Evolutionary conservation across 1,284 basidiomycete genomes (phyloP).

Genomic region (Ceratobasidium sp.): DNA sequence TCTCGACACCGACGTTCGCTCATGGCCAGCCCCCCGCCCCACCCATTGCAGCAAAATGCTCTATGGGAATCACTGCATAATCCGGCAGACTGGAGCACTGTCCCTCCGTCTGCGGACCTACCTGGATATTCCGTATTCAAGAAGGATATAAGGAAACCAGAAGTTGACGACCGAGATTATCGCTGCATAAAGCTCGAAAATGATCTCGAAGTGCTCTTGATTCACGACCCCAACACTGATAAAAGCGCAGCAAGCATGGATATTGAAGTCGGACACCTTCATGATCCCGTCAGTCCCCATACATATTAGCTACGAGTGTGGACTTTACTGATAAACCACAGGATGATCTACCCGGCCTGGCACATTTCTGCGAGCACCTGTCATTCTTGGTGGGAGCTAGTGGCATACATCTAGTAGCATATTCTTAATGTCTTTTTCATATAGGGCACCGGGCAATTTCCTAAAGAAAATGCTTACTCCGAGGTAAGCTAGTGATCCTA

Average conservation of each 20-base stretch:
- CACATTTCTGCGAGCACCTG: slow-evolving; percentile 94
- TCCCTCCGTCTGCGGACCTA: slow-evolving; percentile 23
- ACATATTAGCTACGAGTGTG: background rate
- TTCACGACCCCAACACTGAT: slow-evolving; percentile 88
- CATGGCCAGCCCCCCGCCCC: slow-evolving; percentile 7
- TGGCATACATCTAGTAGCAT: too few relatives aligned
- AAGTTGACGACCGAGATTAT: slow-evolving; percentile 78
- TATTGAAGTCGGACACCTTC: slow-evolving; percentile 92
- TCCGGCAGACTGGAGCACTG: slow-evolving; percentile 15
- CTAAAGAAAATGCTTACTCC: slow-evolving; percentile 90
- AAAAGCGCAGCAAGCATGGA: slow-evolving; percentile 95
- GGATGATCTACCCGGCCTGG: slow-evolving; percentile 86
- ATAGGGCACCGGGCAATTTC: slow-evolving; percentile 81
- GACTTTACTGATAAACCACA: slow-evolving; percentile 48
- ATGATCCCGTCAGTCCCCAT: slow-evolving; percentile 78
- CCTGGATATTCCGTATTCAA: slow-evolving; percentile 58
- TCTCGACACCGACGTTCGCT: background rate
- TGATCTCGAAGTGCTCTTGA: slow-evolving; percentile 82
- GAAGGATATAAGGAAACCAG: slow-evolving; percentile 73
- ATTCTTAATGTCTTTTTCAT: slow-evolving; percentile 38
- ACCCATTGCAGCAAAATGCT: slow-evolving; percentile 18
- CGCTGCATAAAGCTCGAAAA: slow-evolving; percentile 84
- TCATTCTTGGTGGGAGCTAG: slow-evolving; percentile 80
- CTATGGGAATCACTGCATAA: background rate
- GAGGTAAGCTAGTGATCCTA: slow-evolving; percentile 57